A percentile compares a stretch with the other conserved stretches of the same genome.
phyloP scores from a whole-genome alignment of 2,329 filamentous ascomycete genomes.

The Bipolaris cookei region DNA sequence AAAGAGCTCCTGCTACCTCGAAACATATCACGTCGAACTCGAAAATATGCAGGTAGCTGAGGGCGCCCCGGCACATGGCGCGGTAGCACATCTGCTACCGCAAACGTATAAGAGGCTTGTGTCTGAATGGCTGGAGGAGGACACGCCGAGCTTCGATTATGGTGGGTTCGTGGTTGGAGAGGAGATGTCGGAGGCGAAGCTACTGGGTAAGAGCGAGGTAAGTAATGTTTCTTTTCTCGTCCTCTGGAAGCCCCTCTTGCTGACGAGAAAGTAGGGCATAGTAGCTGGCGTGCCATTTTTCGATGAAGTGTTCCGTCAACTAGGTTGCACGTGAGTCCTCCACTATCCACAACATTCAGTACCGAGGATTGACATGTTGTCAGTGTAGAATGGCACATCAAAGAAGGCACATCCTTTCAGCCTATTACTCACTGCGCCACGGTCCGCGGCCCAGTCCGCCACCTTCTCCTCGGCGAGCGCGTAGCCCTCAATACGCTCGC shows the following conservation, averaged over 20 bases:
- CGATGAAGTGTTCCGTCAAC: slow-evolving; percentile 87
- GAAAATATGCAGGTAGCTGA: slow-evolving; percentile 35
- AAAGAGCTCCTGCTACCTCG: neutral
- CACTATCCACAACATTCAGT: neutral
- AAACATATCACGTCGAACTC: neutral
- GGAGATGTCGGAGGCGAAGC: slow-evolving; percentile 55
- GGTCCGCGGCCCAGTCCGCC: slow-evolving; percentile 81
- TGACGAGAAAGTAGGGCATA: slow-evolving; percentile 63
- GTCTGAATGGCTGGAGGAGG: slow-evolving; percentile 88
- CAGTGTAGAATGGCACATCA: slow-evolving; percentile 82
- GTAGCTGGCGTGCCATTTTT: slow-evolving; percentile 94
- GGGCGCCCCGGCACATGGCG: slow-evolving; percentile 65
- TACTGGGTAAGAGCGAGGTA: slow-evolving; percentile 65
- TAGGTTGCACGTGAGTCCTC: slow-evolving; percentile 73
- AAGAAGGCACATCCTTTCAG: slow-evolving; percentile 74
- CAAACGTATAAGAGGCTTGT: slow-evolving; percentile 83
- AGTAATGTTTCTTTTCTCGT: slow-evolving; percentile 11
- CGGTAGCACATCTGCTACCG: slow-evolving; percentile 77
- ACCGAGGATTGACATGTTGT: neutral
- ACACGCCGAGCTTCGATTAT: slow-evolving; percentile 96
- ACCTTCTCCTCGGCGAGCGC: slow-evolving; percentile 87
- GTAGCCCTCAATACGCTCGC: slow-evolving; percentile 91
- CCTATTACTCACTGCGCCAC: slow-evolving; percentile 71
- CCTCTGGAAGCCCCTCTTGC: neutral
- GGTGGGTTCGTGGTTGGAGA: slow-evolving; percentile 95